Base-by-base conservation (phyloP, 495 filamentous ascomycete species). In the Trichocladium uniseriatum region DNA sequence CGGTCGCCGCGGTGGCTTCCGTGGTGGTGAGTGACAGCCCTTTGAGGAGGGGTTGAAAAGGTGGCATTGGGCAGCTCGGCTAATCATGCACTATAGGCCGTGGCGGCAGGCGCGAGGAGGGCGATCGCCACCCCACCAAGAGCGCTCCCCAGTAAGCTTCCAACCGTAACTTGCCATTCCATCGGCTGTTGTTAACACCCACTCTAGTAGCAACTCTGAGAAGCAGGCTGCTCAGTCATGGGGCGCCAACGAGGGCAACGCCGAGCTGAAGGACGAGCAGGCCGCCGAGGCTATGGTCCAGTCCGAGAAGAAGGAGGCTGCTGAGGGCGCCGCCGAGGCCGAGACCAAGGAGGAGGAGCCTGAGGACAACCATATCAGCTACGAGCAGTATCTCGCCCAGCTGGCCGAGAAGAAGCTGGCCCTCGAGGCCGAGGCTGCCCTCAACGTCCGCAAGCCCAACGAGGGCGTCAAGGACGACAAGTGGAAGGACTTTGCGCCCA, bases 161-260 rank as follows among this genome's bases (percentile, higher is more conserved):
- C 28, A 36, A 42, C 37, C 21, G 16, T 41, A 6, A 18, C 57
- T 21, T 14, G 21, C 2, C 24, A 3, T 31, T n/a, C 36, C n/a
- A 19, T 20, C n/a, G 18, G 5, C 6, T 20, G 36, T 45, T 44
- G 21, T 53, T 55, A 62, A 64, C 55, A 54, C 28, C 21, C 31
- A 54, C 22, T 49, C 19, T 24, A 51, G 51, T 47, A 88, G 89
- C 57, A 89, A 94, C 58, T 84, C 89, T 60, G 86, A 88, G 62
- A 98, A 97, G 81, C 86, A 94, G 72, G 83, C 87, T 59, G 81
- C 79, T 62, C 86, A 88, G 63, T 84, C 87, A 54, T 98, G 92
- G 92, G 92, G 89, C 59, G 83, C 74, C 63, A 76, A 76, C 47
- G 82, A 82, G 61, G 92, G 89, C 64, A 71, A 80, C 24, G 84